phyloP scores from a whole-genome alignment of 2,329 filamentous ascomycete genomes.

The Colletotrichum abscissum region DNA sequence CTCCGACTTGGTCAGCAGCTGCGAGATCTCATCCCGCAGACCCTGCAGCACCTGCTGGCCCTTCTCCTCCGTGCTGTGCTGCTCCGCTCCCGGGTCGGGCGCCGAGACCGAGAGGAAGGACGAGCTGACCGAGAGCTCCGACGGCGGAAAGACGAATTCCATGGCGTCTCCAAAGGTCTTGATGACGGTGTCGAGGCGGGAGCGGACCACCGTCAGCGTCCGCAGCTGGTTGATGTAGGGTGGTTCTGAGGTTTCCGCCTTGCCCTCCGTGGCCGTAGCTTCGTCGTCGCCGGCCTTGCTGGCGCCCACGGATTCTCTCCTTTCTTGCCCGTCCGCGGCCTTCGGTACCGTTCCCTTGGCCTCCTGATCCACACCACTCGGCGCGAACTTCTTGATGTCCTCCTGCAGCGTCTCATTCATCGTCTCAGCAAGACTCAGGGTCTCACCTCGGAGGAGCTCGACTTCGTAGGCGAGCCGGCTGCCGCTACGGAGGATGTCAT shows the following conservation, averaged over 20 bases:
- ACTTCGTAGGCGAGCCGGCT: slow-evolving; percentile 94
- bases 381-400: slow-evolving; percentile 80
- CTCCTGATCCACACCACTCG: slow-evolving; percentile 55
- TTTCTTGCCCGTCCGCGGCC: slow-evolving; percentile 26
- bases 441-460: slow-evolving; percentile 90
- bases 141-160: slow-evolving; percentile 93
- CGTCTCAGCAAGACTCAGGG: slow-evolving; percentile 81
- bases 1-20: slow-evolving; percentile 67
- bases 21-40: slow-evolving; percentile 77
- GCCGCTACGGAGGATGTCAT: slow-evolving; percentile 92
- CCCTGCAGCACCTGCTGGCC: slow-evolving; percentile 82
- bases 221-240: slow-evolving; percentile 82
- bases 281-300: slow-evolving; percentile 20
- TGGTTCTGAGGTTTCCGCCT: slow-evolving; percentile 58
- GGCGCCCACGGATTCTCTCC: slow-evolving; percentile 10
- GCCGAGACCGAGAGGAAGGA: slow-evolving; percentile 92
- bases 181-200: slow-evolving; percentile 89
- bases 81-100: slow-evolving; percentile 72
- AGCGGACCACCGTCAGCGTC: slow-evolving; percentile 83
- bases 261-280: slow-evolving; percentile 33
- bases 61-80: slow-evolving; percentile 83
- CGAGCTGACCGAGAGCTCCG: slow-evolving; percentile 84
- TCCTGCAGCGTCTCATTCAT: slow-evolving; percentile 77
- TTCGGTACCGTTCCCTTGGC: slow-evolving; percentile 28
- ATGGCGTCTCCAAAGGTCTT: slow-evolving; percentile 94